A percentile compares a stretch with the other conserved stretches of the same genome.
Conservation (phyloP, 1,139 yeast genomes). For the Candida glucosophila region DNA sequence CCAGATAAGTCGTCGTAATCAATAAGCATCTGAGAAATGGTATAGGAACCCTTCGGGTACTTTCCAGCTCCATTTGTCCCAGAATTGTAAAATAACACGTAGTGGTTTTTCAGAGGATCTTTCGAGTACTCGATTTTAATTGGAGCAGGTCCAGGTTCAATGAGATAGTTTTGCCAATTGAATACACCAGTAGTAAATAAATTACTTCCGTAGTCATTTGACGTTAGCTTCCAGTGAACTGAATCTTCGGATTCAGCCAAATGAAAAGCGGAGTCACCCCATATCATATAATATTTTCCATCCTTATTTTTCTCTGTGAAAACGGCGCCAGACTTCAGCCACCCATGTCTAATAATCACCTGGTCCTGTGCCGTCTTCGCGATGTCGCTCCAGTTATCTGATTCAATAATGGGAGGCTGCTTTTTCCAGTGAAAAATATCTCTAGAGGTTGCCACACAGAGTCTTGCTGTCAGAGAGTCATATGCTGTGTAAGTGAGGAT, state of each 20-base stretch:
- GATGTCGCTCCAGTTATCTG: slow-evolving; percentile 26
- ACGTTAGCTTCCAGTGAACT: slow-evolving; percentile 23
- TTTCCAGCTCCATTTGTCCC: slow-evolving; percentile 31
- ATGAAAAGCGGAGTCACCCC: slow-evolving; percentile 36
- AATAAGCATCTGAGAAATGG: slow-evolving; percentile 34
- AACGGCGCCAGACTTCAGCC: slow-evolving; percentile 41
- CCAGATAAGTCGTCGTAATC: slow-evolving; percentile 32
- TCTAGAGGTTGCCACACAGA: slow-evolving; percentile 34
- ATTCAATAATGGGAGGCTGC: slow-evolving; percentile 27
- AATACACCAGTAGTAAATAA: slow-evolving; percentile 23
- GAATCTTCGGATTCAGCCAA: slow-evolving; percentile 30
- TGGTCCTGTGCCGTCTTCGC: slow-evolving; percentile 17
- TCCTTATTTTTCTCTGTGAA: slow-evolving; percentile 25
- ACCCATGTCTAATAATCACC: slow-evolving; percentile 19
- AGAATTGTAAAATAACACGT: slow-evolving; percentile 33
- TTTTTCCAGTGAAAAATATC: slow-evolving; percentile 35
- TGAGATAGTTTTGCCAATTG: slow-evolving; percentile 27
- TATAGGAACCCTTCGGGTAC: slow-evolving; percentile 23
- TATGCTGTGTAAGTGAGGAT: slow-evolving; percentile 37
- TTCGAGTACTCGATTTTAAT: slow-evolving; percentile 18
- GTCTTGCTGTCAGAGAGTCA: slow-evolving; percentile 25
- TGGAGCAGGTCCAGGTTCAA: slow-evolving; percentile 40
- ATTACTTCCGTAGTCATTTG: slow-evolving; percentile 13
- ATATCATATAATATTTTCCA: slow-evolving; percentile 36
- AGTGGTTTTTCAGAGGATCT: slow-evolving; percentile 21